Evolutionary conservation across 805 yeast species (phyloP), one percentile per base, ranked within the genome.

Genomic region (Saturnispora saitoi): DNA sequence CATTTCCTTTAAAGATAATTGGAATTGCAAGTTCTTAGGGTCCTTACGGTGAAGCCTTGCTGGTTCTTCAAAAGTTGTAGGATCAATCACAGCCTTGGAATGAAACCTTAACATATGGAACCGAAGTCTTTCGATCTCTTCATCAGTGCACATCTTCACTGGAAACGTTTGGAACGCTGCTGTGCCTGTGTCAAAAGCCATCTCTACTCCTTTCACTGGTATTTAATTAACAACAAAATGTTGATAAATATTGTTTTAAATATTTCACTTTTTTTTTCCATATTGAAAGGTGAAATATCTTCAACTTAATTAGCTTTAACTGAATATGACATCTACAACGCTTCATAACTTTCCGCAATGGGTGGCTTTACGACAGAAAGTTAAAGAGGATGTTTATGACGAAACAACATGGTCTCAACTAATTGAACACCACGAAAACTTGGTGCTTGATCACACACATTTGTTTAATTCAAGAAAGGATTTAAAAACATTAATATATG

Each of bases 11-110:
- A 89, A 68, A 2, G 90, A 81, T 56, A 88, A 70, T 64, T 88
- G 95, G 60, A 86, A 86, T 63, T 90, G 96, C 61, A 91, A 70
- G 62, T 87, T 86, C 59, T 88, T 78, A 1, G 99, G 96, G 65
- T 91, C 98, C 61, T 91, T 90, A 56, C 98, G 75, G 64, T 90
- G 97, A 61, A 91, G 69, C 57, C 96, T 71, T 17, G 90, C 82
- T 0, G 99, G 99, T 51, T 77, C 76, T 48, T 80, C 81, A 63
- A 91, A 93, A 32, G 70, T 68, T 36, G 71, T 67, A 10, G 93
- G 91, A 54, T 87, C 87, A 32, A 93, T 83, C 41, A 12, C 28
- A 5, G 39, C 7, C 24, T 34, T 41, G 9, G 49, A 26, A 28
- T 47, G 49, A 17, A 47, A 42, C 12, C 42, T 20, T 20, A 47